Percentiles rank a stretch among this genome's conserved stretches.
These are phyloP conservation scores for Colletotrichum horii DNA, from an alignment of 2,329 filamentous ascomycete genomes.

Conservation along the genomic window DNA sequence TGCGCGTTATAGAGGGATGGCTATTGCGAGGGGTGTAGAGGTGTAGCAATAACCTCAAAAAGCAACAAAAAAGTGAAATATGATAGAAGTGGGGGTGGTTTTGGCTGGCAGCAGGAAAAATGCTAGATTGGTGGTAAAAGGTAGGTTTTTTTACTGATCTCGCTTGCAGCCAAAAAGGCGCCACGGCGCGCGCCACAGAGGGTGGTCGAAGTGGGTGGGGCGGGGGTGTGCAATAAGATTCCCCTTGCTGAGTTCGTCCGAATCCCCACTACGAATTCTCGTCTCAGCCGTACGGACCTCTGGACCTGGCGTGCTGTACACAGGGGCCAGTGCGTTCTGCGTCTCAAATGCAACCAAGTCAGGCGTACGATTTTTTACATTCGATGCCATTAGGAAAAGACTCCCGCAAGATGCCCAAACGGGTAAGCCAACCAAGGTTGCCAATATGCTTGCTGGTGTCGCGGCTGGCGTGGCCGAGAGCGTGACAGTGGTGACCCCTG, in stretches of 20 bases:
- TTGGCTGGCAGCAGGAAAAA: too few relatives aligned
- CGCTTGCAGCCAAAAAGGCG: too few relatives aligned
- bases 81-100: too few relatives aligned
- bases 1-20: too few relatives aligned
- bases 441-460: slow-evolving; percentile 27
- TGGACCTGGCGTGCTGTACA: slow-evolving; percentile 13
- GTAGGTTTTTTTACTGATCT: too few relatives aligned
- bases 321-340: slow-evolving; percentile 23
- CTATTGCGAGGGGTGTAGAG: too few relatives aligned
- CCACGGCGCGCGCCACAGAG: too few relatives aligned
- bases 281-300: neutral
- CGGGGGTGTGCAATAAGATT: too few relatives aligned
- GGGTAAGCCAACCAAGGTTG: slow-evolving; percentile 14
- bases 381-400: slow-evolving; percentile 20
- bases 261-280: neutral
- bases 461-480: slow-evolving; percentile 26
- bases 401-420: slow-evolving; percentile 6
- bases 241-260: slow-evolving; percentile 6
- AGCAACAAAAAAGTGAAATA: too few relatives aligned
- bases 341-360: slow-evolving; percentile 24
- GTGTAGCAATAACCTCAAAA: too few relatives aligned
- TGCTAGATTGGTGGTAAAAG: too few relatives aligned
- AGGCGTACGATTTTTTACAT: slow-evolving; percentile 28
- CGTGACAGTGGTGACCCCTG: slow-evolving; percentile 29
- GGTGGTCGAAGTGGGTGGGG: too few relatives aligned